phyloP scores from a whole-genome alignment of 1,284 basidiomycete species.

The Marasmius fiardii region DNA sequence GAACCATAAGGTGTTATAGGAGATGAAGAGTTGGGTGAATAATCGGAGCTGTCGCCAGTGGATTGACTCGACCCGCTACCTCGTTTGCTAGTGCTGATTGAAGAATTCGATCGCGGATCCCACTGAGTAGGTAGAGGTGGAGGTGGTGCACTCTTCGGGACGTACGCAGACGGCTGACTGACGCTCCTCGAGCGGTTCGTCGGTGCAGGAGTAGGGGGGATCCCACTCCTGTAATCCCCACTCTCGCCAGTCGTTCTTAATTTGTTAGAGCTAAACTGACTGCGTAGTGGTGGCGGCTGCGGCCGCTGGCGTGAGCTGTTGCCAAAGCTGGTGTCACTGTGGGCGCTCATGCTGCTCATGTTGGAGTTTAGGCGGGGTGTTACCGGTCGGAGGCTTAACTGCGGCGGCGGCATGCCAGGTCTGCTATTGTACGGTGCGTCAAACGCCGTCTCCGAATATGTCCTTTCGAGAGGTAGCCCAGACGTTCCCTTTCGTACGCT shows the following conservation, averaged over 20 bases:
- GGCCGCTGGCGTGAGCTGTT: slow-evolving; percentile 40
- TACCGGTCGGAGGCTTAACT: slow-evolving; percentile 33
- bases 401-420: slow-evolving; percentile 53
- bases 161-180: slow-evolving; percentile 72
- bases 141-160: slow-evolving; percentile 47
- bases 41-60: slow-evolving; percentile 74
- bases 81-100: slow-evolving; percentile 58
- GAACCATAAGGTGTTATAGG: slow-evolving; percentile 85
- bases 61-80: slow-evolving; percentile 80
- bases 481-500: slow-evolving; percentile 47
- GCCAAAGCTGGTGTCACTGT: slow-evolving; percentile 53
- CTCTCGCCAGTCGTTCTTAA: slow-evolving; percentile 52
- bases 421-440: slow-evolving; percentile 21
- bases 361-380: slow-evolving; percentile 48
- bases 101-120: slow-evolving; percentile 46
- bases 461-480: slow-evolving; percentile 59
- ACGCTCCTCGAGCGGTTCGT: slow-evolving; percentile 64
- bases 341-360: slow-evolving; percentile 36
- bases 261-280: slow-evolving; percentile 69
- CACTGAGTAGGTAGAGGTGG: slow-evolving; percentile 58
- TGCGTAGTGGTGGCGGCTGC: slow-evolving; percentile 44
- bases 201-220: slow-evolving; percentile 24
- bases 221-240: slow-evolving; percentile 19
- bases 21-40: slow-evolving; percentile 76
- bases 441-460: slow-evolving; percentile 47